Conservation (phyloP, 345 rosid genomes). For the Euphorbia tirucalli region DNA sequence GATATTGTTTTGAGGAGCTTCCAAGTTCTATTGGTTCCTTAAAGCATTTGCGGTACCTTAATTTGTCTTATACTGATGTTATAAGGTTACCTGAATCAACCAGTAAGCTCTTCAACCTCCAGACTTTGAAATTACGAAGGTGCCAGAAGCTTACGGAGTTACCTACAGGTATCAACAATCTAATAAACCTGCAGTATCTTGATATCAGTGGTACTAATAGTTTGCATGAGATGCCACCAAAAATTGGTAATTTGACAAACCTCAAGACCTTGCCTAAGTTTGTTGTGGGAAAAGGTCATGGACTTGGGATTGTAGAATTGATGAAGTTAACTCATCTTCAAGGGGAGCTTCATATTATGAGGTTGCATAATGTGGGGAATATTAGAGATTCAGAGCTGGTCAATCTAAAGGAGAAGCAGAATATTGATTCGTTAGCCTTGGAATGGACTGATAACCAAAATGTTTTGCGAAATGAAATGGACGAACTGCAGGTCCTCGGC, state of each 20-base stretch:
- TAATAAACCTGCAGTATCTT: neutral
- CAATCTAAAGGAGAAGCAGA: constrained; percentile 3
- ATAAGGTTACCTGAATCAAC: constrained; percentile 9
- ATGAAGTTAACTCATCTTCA: constrained; percentile 1
- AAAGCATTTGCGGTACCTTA: constrained; percentile 16
- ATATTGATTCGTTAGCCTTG: neutral
- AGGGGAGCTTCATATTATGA: neutral
- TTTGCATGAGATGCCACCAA: constrained; percentile 8
- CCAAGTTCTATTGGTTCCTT: constrained; percentile 11
- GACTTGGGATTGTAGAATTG: neutral
- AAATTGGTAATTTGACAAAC: constrained; percentile 1
- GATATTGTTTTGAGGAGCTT: neutral
- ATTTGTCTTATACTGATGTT: constrained; percentile 13
- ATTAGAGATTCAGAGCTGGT: constrained; percentile 2
- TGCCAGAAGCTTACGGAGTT: neutral
- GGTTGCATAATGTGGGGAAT: constrained; percentile 1
- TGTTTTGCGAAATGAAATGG: neutral
- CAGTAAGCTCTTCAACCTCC: constrained; percentile 2
- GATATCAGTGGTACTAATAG: neutral
- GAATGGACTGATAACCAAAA: neutral
- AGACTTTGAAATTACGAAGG: constrained; percentile 12
- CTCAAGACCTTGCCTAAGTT: neutral
- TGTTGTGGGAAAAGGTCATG: neutral
- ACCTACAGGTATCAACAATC: constrained; percentile 1
- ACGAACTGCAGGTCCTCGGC: constrained; percentile 5